Base-by-base conservation (phyloP, 192 early-diverging fungal genomes). In the Entomortierella lignicola region DNA sequence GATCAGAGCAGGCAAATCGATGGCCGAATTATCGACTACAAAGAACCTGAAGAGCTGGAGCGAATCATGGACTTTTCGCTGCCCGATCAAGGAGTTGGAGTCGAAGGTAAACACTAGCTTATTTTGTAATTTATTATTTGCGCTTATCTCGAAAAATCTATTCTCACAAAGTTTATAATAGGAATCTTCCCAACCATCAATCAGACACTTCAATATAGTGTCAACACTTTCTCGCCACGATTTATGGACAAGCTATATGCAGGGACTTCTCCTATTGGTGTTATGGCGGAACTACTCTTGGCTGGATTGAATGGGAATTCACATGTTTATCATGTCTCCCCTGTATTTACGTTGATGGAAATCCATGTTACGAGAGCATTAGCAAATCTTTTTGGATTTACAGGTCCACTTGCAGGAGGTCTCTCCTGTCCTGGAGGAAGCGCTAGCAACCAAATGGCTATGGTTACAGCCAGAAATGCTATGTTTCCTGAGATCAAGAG, bases 191-290 rank as follows among this genome's bases (percentile, higher is more conserved):
- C 83, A 43, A 63, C 81, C 2, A 80, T 88, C 62, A 80, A 82
- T 5, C 72, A 83, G 42, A 81, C 85, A 6, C 51, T 90, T 42
- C 52, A 66, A 52, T 82, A 84, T 58, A 91, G 88, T 66, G 87
- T 89, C 26, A 84, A 87, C 53, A 80, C 87, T 8, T 92, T 90
- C 85, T 92, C 89, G 72, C 86, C 89, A 7, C 71, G 89, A 23
- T 96, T 94, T 59, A 83, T 96, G 83, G 93, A 93, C 77, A 96
- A 94, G 56, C 85, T 96, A 5, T 96, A 94, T 64, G 88, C 94
- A 20, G 87, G 91, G 25, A 87, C 91, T 0, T 91, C 88, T 13
- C 91, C 92, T 10, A 87, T 93, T 59, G 94, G 93, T 17, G 88
- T 94, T 21, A 66, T 93, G 12, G 58, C 87, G 17, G 94, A 96